Conservation (phyloP, 139 green algal species). For the Dunaliella sp. region DNA sequence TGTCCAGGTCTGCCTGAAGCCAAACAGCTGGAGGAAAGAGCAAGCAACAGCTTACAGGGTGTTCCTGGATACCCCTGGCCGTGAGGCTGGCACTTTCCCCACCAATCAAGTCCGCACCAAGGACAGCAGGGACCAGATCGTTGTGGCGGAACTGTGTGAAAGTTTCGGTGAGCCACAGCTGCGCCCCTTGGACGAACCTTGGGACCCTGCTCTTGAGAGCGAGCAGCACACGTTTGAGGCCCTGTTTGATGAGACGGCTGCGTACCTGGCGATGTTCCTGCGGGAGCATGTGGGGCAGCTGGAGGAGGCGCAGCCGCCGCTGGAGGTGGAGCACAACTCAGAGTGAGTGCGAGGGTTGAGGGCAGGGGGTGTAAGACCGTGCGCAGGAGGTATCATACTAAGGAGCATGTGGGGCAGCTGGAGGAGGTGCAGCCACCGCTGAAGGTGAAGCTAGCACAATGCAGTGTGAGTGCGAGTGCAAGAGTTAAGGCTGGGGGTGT, state of each 20-base stretch:
- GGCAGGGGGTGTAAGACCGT: too few relatives aligned
- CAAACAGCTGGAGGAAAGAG: background rate
- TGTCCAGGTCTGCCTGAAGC: background rate
- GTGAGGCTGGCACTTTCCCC: background rate
- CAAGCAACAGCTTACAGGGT: background rate
- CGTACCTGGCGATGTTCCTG: background rate
- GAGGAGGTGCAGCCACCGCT: background rate
- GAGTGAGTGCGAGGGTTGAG: too few relatives aligned
- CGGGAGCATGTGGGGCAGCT: background rate
- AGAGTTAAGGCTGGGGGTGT: too few relatives aligned
- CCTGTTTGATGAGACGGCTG: background rate
- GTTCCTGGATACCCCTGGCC: background rate
- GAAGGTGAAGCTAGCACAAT: background rate
- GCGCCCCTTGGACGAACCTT: background rate
- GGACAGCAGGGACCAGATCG: background rate
- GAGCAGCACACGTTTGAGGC: background rate
- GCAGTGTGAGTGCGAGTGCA: background rate
- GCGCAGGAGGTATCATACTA: too few relatives aligned
- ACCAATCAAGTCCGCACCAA: background rate
- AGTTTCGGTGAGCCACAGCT: background rate
- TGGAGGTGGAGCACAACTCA: background rate
- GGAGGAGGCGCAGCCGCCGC: background rate
- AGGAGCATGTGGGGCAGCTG: background rate
- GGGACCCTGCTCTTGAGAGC: too few relatives aligned
- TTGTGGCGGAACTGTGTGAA: background rate